These are phyloP conservation scores for Primulina eburnea DNA, from an alignment of 257 asterid genomes.

Conservation along the genomic window DNA sequence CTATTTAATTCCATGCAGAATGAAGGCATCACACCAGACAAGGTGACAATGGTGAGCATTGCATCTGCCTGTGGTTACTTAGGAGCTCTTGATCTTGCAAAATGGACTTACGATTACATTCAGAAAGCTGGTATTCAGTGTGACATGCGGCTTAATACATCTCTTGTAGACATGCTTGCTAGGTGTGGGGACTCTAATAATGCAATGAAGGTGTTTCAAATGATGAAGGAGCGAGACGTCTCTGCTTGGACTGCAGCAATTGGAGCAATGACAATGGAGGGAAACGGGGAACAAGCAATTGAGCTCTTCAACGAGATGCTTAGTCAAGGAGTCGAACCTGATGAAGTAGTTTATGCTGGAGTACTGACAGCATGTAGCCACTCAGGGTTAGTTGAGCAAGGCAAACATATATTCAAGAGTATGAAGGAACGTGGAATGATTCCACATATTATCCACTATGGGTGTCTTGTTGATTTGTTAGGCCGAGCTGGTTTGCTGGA, in stretches of 20 bases:
- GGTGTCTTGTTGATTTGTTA: constrained; percentile 48
- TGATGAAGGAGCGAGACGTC: constrained; percentile 42
- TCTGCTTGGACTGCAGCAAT: constrained; percentile 43
- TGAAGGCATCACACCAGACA: constrained; percentile 39
- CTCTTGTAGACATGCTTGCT: constrained; percentile 54
- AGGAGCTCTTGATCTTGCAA: constrained; percentile 51
- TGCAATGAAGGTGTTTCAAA: constrained; percentile 39
- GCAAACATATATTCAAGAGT: constrained; percentile 33
- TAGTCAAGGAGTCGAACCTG: constrained; percentile 31
- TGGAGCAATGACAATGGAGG: constrained; percentile 56
- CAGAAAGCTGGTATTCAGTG: constrained; percentile 14
- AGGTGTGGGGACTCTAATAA: constrained; percentile 45
- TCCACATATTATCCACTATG: constrained; percentile 44
- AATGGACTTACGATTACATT: constrained; percentile 46
- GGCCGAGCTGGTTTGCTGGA: constrained; percentile 56
- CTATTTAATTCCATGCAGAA: constrained; percentile 47
- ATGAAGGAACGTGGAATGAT: constrained; percentile 37
- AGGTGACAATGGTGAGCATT: constrained; percentile 52
- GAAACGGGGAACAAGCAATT: constrained; percentile 43
- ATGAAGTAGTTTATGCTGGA: constrained; percentile 39
- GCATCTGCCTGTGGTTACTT: constrained; percentile 62
- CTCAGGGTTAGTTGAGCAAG: constrained; percentile 45
- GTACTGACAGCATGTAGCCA: constrained; percentile 55
- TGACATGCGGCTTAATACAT: constrained; percentile 31
- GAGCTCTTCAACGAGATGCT: constrained; percentile 48